Evolutionary conservation across 345 rosid genomes (phyloP).

Genomic region (Melastoma malabathricum): DNA sequence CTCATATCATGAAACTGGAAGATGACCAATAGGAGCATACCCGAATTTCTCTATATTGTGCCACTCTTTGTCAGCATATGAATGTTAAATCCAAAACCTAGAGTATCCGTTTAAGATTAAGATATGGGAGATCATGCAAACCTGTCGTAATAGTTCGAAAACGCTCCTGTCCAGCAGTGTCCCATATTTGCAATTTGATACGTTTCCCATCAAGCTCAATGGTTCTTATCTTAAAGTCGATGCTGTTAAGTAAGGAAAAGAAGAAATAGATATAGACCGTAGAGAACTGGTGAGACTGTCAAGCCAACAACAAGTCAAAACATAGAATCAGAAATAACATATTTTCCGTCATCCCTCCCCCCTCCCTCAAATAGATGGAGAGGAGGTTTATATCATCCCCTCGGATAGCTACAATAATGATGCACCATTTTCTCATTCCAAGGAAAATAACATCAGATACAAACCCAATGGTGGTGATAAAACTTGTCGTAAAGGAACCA

Average conservation of each 20-base stretch:
- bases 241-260: slow-evolving; percentile 4
- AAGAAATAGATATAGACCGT: not conserved
- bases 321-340: not conserved
- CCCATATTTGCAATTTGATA: slow-evolving; percentile 15
- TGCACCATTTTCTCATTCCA: not conserved
- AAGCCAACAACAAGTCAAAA: not conserved
- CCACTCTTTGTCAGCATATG: not conserved
- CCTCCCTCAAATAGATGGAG: too few relatives aligned
- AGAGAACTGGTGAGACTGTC: not conserved
- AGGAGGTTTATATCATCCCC: not conserved
- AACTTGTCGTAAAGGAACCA: slow-evolving; percentile 94
- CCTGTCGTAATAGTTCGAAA: slow-evolving; percentile 15
- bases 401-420: not conserved
- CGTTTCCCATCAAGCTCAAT: slow-evolving; percentile 14
- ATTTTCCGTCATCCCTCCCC: too few relatives aligned
- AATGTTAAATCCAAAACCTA: not conserved
- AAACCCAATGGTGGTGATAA: slow-evolving; percentile 96
- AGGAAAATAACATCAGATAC: slow-evolving; percentile 5
- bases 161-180: slow-evolving; percentile 16
- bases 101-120: not conserved
- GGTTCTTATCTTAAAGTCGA: slow-evolving; percentile 13
- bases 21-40: not conserved
- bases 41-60: not conserved
- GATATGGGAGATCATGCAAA: not conserved
- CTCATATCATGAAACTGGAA: not conserved